Conservation (phyloP, 805 yeast species). For the Middelhovenomyces tepae region DNA sequence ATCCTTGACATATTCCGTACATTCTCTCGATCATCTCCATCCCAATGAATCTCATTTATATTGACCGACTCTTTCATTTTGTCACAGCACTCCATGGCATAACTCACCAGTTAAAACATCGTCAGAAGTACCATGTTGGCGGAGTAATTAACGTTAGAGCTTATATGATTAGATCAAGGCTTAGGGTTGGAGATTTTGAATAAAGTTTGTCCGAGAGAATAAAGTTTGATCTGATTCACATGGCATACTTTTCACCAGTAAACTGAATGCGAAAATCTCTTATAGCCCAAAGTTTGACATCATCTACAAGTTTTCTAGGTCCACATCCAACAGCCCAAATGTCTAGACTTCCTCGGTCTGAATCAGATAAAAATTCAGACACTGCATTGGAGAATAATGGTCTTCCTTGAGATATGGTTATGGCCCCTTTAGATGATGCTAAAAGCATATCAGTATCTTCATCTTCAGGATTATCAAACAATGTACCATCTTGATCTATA, state of each 20-base stretch:
- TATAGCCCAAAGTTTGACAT: conserved; percentile 65
- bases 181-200: background rate
- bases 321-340: conserved; percentile 86
- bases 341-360: conserved; percentile 26
- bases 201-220: background rate
- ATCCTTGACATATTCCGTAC: conserved; percentile 18
- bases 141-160: background rate
- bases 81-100: background rate
- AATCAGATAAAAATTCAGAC: conserved; percentile 17
- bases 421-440: too few species aligned
- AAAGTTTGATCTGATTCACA: conserved; percentile 5
- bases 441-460: background rate
- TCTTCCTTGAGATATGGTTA: conserved; percentile 14
- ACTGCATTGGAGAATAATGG: conserved; percentile 12
- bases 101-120: conserved; percentile 2
- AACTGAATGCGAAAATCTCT: conserved; percentile 47
- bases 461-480: background rate
- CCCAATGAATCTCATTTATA: background rate
- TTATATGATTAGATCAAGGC: background rate
- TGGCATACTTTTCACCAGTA: conserved; percentile 17
- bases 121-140: conserved; percentile 1
- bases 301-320: conserved; percentile 63
- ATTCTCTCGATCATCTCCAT: background rate
- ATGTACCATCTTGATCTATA: background rate
- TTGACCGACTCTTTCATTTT: background rate